Base-by-base conservation (phyloP, 306 rosid species). In the Begonia fuchsioides region DNA sequence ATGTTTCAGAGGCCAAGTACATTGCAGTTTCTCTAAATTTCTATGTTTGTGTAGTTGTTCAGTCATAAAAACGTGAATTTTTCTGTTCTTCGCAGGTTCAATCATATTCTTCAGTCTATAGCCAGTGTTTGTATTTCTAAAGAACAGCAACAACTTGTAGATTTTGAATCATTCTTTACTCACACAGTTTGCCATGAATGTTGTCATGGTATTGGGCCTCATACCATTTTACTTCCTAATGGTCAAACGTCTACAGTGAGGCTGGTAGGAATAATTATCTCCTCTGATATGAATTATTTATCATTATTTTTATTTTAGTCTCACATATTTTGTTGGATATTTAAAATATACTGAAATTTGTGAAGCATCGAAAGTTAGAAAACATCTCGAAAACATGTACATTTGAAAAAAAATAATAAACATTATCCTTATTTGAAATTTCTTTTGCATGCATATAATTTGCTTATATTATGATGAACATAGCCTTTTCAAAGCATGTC, bases 131-230 rank as follows among this genome's bases (percentile, higher is more conserved):
- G 94, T 59, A 58, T 90, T 65, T 66, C 69, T 18, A 64, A 51
- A 55, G 92, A 90, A 47, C 97, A 81, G 57, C 84, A 74, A 62
- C 75, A 71, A 54, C 76, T 64, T 51, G 92, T 84, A 50, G 95
- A 90, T 71, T 90, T 90, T 76, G 87, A 81, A 6, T 90, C 97
- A 3, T 90, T 84, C 79, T 90, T 90, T 62, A 84, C 97, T 55
- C 93, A 81, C 64, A 79, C 94, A 52, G 78, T 84, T 71, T 90
- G 94, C 74, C 97, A 90, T 20, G 97, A 90, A 72, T 90, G 97
- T 75, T 84, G 95, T 82, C 97, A 90, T 54, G 97, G 97, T 63
- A 90, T 90, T 51, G 95, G 97, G 63, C 97, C 97, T 55, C 95
- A 84, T 77, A 64, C 74, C 56, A 90, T 90, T 60, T 70, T 62